phyloP scores from a whole-genome alignment of 2,329 filamentous ascomycete genomes.

The Colletotrichum scovillei region DNA sequence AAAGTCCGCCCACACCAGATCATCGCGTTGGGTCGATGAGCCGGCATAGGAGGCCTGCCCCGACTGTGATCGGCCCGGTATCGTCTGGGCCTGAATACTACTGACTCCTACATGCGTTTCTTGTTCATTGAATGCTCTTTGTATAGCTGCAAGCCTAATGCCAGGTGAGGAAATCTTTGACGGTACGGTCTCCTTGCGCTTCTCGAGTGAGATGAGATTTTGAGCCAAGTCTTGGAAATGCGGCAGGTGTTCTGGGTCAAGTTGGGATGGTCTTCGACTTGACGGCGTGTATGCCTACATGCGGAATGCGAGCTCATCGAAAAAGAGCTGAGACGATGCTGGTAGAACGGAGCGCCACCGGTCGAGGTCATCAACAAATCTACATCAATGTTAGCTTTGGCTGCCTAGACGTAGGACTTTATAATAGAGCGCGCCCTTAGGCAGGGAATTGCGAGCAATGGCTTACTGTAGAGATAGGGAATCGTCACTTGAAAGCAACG shows the following conservation, averaged over 20 bases:
- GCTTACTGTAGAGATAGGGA: slow-evolving; percentile 33
- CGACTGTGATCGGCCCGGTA: slow-evolving; percentile 11
- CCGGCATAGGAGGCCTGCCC: background rate
- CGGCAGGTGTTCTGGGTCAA: slow-evolving; percentile 20
- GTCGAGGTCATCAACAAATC: slow-evolving; percentile 41
- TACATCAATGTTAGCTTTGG: slow-evolving; percentile 8
- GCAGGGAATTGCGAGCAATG: background rate
- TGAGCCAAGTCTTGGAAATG: slow-evolving; percentile 40
- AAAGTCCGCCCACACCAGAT: slow-evolving; percentile 17
- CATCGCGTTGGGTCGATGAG: slow-evolving; percentile 9
- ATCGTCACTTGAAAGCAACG: slow-evolving; percentile 20
- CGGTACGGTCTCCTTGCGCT: background rate
- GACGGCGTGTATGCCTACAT: slow-evolving; percentile 37
- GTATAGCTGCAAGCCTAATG: slow-evolving; percentile 27
- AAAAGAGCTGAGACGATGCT: slow-evolving; percentile 35
- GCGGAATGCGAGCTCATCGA: slow-evolving; percentile 39
- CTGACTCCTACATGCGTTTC: background rate
- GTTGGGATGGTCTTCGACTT: background rate
- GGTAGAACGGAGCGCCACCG: slow-evolving; percentile 41
- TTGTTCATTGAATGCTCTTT: slow-evolving; percentile 17
- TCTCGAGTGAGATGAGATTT: slow-evolving; percentile 37
- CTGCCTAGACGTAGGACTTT: too few relatives aligned
- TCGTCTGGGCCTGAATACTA: slow-evolving; percentile 4
- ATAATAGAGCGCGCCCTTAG: too few relatives aligned
- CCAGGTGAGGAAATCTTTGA: slow-evolving; percentile 3